phyloP scores from a whole-genome alignment of 768 basidiomycete species.

The Mycena albidolilacea region DNA sequence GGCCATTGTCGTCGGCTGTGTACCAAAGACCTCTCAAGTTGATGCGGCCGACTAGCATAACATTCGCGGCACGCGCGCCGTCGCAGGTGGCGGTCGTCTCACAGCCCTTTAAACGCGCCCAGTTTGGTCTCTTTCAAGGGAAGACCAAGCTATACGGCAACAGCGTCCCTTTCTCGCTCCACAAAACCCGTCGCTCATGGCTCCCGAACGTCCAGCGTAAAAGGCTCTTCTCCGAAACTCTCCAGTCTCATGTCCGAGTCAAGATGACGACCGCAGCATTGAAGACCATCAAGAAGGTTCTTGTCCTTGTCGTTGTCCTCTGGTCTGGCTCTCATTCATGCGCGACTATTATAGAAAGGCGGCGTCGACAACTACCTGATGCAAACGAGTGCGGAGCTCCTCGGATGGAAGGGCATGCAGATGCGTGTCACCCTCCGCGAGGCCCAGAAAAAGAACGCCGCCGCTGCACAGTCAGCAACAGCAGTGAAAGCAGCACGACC shows the following conservation, averaged over 20 bases:
- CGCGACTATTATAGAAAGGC: slow-evolving; percentile 63
- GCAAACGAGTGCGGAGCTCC: slow-evolving; percentile 55
- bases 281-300: slow-evolving; percentile 88
- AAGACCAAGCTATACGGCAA: slow-evolving; percentile 87
- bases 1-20: slow-evolving; percentile 13
- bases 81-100: slow-evolving; percentile 57
- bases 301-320: neutral
- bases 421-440: slow-evolving; percentile 58
- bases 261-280: slow-evolving; percentile 85
- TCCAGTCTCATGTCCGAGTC: slow-evolving; percentile 71
- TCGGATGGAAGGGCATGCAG: slow-evolving; percentile 64
- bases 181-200: slow-evolving; percentile 92
- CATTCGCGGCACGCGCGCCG: slow-evolving; percentile 20
- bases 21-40: neutral
- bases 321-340: neutral
- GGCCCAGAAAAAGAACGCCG: slow-evolving; percentile 34
- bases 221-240: slow-evolving; percentile 75
- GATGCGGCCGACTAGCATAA: slow-evolving; percentile 26
- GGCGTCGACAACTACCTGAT: slow-evolving; percentile 80
- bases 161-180: slow-evolving; percentile 90
- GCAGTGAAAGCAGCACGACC: neutral
- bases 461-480: neutral
- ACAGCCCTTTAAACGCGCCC: slow-evolving; percentile 85
- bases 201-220: slow-evolving; percentile 90
- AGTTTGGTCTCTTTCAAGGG: slow-evolving; percentile 88